phyloP scores from a whole-genome alignment of 2,329 filamentous ascomycete genomes.

The Phyllosticta citriasiana region DNA sequence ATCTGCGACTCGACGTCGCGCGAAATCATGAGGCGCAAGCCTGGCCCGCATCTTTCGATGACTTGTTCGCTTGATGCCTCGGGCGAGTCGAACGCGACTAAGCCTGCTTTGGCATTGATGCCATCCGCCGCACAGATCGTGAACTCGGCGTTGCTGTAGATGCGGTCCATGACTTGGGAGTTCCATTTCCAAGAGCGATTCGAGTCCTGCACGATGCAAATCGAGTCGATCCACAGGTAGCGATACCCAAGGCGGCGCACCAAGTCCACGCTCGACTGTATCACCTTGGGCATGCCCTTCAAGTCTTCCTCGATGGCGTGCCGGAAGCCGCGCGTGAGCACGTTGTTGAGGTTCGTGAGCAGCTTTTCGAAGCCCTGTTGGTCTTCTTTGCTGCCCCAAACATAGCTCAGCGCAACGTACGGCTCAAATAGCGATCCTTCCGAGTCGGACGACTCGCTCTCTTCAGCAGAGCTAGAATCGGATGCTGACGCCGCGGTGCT shows the following conservation, averaged over 20 bases:
- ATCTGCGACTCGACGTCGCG: slow-evolving; percentile 14
- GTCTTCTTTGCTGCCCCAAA: background rate
- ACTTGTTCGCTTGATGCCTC: background rate
- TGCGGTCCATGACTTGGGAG: slow-evolving; percentile 20
- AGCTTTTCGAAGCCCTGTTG: background rate
- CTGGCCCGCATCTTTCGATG: slow-evolving; percentile 11
- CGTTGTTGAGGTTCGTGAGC: background rate
- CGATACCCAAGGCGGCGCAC: slow-evolving; percentile 3
- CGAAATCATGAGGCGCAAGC: slow-evolving; percentile 14
- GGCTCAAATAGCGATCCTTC: background rate
- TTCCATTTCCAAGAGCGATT: slow-evolving; percentile 19
- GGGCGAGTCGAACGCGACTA: slow-evolving; percentile 9
- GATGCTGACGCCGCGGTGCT: background rate
- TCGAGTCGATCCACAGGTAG: slow-evolving; percentile 10
- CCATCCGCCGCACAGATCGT: slow-evolving; percentile 29
- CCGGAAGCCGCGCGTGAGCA: background rate
- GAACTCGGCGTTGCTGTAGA: slow-evolving; percentile 24
- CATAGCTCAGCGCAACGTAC: slow-evolving; percentile 6
- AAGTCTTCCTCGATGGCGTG: background rate
- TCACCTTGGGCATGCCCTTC: background rate
- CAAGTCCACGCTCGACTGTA: background rate
- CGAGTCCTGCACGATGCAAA: slow-evolving; percentile 10
- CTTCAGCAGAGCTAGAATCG: background rate
- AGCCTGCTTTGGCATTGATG: slow-evolving; percentile 8
- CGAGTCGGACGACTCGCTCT: background rate